A percentile compares a stretch with the other conserved stretches of the same genome.
Conservation (phyloP, 208 protist species). For the Crithidia fasciculata region DNA sequence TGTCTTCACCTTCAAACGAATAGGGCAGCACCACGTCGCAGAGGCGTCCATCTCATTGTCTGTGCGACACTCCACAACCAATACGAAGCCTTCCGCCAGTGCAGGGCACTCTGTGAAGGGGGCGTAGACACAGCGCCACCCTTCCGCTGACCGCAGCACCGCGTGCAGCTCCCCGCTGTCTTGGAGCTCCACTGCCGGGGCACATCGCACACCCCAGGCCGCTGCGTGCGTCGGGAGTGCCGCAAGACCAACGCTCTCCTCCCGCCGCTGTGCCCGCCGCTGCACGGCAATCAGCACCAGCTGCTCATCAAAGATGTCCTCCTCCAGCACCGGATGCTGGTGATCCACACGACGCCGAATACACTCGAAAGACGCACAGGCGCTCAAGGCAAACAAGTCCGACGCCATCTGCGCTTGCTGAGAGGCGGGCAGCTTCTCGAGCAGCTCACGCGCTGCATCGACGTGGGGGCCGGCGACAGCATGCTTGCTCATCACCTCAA, state of each 20-base stretch:
- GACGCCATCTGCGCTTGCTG: slow-evolving; percentile 53
- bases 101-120: slow-evolving; percentile 21
- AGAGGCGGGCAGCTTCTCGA: slow-evolving; percentile 31
- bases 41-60: not conserved
- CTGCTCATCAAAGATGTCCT: slow-evolving; percentile 41
- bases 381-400: slow-evolving; percentile 43
- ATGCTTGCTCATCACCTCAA: slow-evolving; percentile 84
- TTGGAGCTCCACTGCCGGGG: slow-evolving; percentile 31
- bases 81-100: slow-evolving; percentile 85
- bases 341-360: slow-evolving; percentile 51
- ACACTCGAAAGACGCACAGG: slow-evolving; percentile 76
- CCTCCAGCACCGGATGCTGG: slow-evolving; percentile 77
- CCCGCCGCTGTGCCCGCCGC: slow-evolving; percentile 42
- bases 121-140: slow-evolving; percentile 46
- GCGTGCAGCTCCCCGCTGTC: slow-evolving; percentile 28
- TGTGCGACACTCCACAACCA: slow-evolving; percentile 54
- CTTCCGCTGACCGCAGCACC: slow-evolving; percentile 29
- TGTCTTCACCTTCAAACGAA: slow-evolving; percentile 89
- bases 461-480: slow-evolving; percentile 80
- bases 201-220: slow-evolving; percentile 58
- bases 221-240: slow-evolving; percentile 26
- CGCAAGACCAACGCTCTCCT: slow-evolving; percentile 47
- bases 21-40: slow-evolving; percentile 41
- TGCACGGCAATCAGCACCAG: slow-evolving; percentile 76
- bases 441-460: slow-evolving; percentile 50